Evolutionary conservation across 2,329 filamentous ascomycete species (phyloP).

Genomic region (Colletotrichum tamarilloi): DNA sequence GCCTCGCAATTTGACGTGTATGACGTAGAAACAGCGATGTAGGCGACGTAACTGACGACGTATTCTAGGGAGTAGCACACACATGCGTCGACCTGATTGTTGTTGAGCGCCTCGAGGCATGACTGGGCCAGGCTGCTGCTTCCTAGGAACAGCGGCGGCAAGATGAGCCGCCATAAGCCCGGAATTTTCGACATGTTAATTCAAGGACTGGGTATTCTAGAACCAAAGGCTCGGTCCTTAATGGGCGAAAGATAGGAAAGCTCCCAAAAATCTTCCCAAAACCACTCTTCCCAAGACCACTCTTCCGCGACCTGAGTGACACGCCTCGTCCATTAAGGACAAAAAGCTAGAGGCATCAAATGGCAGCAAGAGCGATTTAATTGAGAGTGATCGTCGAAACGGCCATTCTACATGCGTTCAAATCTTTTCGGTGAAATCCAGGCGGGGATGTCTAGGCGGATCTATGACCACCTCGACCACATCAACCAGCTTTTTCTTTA

Average conservation of each 20-base stretch:
- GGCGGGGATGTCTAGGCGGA: too few relatives aligned
- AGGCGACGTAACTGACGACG: slow-evolving; percentile 30
- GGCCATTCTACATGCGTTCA: not conserved
- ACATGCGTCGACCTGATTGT: slow-evolving; percentile 13
- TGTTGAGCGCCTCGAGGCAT: slow-evolving; percentile 28
- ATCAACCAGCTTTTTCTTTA: not conserved
- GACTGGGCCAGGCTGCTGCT: slow-evolving; percentile 8
- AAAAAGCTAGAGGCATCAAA: not conserved
- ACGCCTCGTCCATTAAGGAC: not conserved
- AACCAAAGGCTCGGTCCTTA: not conserved
- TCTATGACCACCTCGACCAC: not conserved
- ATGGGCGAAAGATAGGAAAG: not conserved
- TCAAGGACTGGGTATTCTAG: not conserved
- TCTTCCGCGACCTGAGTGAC: not conserved
- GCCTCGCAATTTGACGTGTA: slow-evolving; percentile 24
- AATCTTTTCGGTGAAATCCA: not conserved
- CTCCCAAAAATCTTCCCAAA: not conserved
- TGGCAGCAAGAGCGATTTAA: too few relatives aligned
- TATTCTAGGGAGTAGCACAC: slow-evolving; percentile 29
- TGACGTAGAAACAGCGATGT: slow-evolving; percentile 28
- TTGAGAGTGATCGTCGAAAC: not conserved
- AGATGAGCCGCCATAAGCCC: slow-evolving; percentile 9
- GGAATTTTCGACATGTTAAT: not conserved
- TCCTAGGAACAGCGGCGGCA: slow-evolving; percentile 19
- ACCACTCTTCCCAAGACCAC: not conserved